These are phyloP conservation scores for Amanita rimosa DNA, from an alignment of 768 basidiomycete genomes.

Conservation along the genomic window DNA sequence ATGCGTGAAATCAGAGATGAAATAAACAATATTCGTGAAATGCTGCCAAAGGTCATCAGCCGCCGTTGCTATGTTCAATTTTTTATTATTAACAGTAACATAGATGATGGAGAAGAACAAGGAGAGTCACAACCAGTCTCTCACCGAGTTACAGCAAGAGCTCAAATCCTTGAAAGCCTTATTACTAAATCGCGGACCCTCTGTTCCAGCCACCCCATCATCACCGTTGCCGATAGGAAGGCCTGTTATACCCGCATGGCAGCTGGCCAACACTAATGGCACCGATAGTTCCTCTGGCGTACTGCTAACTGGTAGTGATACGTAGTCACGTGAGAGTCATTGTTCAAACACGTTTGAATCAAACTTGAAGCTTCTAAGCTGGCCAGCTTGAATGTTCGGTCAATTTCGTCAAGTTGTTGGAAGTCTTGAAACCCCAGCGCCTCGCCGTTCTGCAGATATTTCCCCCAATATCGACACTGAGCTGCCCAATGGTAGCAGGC, in stretches of 20 bases:
- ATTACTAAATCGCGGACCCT: slow-evolving; percentile 61
- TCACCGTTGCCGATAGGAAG: slow-evolving; percentile 45
- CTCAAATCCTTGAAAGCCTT: slow-evolving; percentile 90
- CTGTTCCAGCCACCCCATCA: slow-evolving; percentile 32
- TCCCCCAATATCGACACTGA: slow-evolving; percentile 12
- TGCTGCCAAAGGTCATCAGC: slow-evolving; percentile 76
- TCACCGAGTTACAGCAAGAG: slow-evolving; percentile 85
- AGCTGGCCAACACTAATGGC: slow-evolving; percentile 42
- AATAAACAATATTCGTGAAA: slow-evolving; percentile 79
- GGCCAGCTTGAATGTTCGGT: slow-evolving; percentile 75
- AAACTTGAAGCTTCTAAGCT: not conserved
- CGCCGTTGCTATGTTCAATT: not conserved
- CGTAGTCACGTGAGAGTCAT: not conserved
- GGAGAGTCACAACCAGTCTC: slow-evolving; percentile 70
- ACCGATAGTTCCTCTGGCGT: slow-evolving; percentile 10
- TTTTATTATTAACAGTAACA: slow-evolving; percentile 5
- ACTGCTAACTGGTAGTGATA: not conserved
- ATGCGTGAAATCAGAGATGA: slow-evolving; percentile 90
- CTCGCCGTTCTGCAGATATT: slow-evolving; percentile 21
- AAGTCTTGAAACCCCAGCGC: slow-evolving; percentile 42
- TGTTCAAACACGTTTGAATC: not conserved
- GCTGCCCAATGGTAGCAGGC: slow-evolving; percentile 10
- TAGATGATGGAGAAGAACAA: slow-evolving; percentile 96
- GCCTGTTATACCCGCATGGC: slow-evolving; percentile 87
- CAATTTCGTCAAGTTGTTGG: slow-evolving; percentile 69